Base-by-base conservation (phyloP, 2,329 filamentous ascomycete genomes). In the Exophiala mesophila region DNA sequence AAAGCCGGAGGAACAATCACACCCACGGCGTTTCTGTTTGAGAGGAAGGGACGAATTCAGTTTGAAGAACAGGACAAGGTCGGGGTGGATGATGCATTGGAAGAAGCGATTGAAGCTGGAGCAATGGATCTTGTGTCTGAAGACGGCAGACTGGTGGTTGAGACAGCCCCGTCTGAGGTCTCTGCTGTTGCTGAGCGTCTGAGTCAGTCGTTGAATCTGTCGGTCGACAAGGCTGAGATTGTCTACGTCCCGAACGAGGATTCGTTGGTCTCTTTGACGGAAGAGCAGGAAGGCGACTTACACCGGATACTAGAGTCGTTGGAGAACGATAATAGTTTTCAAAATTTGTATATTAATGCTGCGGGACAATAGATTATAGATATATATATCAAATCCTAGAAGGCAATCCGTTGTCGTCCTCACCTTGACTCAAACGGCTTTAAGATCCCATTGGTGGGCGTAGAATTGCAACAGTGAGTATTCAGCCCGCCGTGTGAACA, bases 231-330 rank as follows among this genome's bases (percentile, higher is more conserved):
- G 53, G 80, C 80, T 13, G 86, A 94, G 42, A 90, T 96, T 39
- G 74, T 95, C 31, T 96, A 87, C 82, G 78, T 83, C 45, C 77
- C 88, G 0, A 92, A 90, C 47, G 78, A 83, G 56, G 88, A 95
- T 49, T 89, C 85, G 0, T 78, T 77, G 60, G 77, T 85, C 13
- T 70, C 5, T 56, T 89, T 28, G 74, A 82, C 44, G 17, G 72
- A 76, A 10, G 70, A 75, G 9, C 71, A 76, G 1, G 72, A 74
- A 0, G 67, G 74, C 36, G 67, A 70, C 13, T 68, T 96, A 19
- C 69, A 71, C 31, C 69, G 74, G 3, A 75, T 94, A 38, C 46
- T 82, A 10, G 59, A 60, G 49, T 46, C 52, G 17, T 47, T 72
- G 29, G 74, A 80, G 44, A 85, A 90, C 36, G 74, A 84, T 42